Evolutionary conservation across 2,329 filamentous ascomycete species (phyloP).

Genomic region (Talaromyces sp.): DNA sequence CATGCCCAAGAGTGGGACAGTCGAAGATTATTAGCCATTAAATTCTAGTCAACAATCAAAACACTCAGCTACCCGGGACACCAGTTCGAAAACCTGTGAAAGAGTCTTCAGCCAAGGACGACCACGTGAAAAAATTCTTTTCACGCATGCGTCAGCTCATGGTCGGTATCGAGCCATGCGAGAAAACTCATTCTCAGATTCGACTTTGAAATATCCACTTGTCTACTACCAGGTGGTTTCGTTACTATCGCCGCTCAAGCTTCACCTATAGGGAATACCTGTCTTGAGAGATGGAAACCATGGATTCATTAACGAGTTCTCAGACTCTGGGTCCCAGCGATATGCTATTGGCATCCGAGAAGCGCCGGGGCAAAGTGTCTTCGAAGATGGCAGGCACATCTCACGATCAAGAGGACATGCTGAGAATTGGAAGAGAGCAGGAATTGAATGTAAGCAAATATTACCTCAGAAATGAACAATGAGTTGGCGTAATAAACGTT

Average conservation of each 20-base stretch:
- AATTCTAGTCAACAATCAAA: background rate
- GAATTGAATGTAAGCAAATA: background rate
- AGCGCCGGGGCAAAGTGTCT: background rate
- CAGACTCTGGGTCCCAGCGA: background rate
- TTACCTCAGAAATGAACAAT: background rate
- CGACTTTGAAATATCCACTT: background rate
- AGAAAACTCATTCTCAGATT: background rate
- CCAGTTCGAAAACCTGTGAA: background rate
- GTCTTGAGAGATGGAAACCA: background rate
- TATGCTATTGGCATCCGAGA: background rate
- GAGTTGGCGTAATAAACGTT: background rate
- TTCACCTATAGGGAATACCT: background rate
- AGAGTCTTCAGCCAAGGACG: background rate
- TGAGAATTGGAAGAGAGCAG: background rate
- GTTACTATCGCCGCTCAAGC: background rate
- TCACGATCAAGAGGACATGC: slow-evolving; percentile 1
- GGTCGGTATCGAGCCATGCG: background rate
- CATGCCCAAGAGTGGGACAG: background rate
- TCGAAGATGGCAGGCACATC: background rate
- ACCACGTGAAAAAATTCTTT: background rate
- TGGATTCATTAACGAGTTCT: background rate
- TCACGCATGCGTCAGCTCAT: background rate
- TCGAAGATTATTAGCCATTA: background rate
- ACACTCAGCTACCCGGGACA: background rate
- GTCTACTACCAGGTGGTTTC: background rate